Evolutionary conservation across 805 yeast genomes (phyloP).

Genomic region (Teunomyces funiuensis): DNA sequence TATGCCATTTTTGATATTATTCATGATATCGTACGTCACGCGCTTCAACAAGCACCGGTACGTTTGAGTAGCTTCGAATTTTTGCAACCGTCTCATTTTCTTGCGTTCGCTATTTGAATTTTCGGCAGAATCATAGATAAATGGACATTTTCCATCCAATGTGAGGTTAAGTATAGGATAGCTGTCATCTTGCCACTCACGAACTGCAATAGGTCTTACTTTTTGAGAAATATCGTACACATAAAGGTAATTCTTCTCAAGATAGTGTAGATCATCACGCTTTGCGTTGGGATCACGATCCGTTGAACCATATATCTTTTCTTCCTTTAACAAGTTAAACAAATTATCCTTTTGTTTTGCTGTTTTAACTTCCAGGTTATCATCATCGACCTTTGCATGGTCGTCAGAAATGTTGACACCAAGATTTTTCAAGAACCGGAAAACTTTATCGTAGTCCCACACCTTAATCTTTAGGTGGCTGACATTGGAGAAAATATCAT

Average conservation of each 20-base stretch:
- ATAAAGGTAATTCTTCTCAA: conserved; percentile 67
- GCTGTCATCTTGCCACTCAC: conserved; percentile 68
- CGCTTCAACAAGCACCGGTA: conserved; percentile 40
- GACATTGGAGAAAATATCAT: conserved; percentile 69
- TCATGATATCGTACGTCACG: conserved; percentile 34
- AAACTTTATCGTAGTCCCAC: conserved; percentile 86
- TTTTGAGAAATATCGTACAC: conserved; percentile 78
- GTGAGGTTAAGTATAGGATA: conserved; percentile 61
- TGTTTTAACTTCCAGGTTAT: not conserved
- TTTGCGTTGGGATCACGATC: conserved; percentile 86
- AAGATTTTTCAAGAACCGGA: conserved; percentile 70
- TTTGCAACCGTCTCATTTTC: conserved; percentile 37
- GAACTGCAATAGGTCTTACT: conserved; percentile 74
- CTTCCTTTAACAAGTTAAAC: conserved; percentile 69
- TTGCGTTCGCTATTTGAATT: conserved; percentile 40
- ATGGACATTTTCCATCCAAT: conserved; percentile 78
- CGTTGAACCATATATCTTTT: conserved; percentile 79
- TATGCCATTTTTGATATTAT: conserved; percentile 23
- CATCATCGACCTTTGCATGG: conserved; percentile 4
- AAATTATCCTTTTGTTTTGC: conserved; percentile 20
- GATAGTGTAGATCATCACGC: conserved; percentile 81
- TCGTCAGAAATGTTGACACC: conserved; percentile 26
- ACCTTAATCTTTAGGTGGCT: conserved; percentile 64
- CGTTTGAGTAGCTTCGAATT: conserved; percentile 41
- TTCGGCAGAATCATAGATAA: conserved; percentile 58